Evolutionary conservation across 2,329 filamentous ascomycete genomes (phyloP), one percentile per base, ranked within the genome.

Genomic region (Fusarium sp.): DNA sequence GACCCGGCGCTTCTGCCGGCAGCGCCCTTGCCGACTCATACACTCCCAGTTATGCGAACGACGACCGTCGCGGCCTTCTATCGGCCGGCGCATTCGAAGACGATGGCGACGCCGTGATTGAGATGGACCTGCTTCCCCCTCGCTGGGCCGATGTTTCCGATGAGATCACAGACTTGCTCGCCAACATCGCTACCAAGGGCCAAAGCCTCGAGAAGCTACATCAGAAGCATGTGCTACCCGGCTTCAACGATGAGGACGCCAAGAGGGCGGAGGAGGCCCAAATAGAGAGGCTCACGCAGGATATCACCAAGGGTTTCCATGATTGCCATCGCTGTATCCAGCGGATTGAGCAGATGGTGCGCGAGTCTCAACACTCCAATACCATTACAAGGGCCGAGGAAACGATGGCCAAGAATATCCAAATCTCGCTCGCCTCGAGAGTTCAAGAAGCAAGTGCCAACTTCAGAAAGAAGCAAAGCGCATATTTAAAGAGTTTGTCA

Each of bases 391-490:
- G 89, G 77, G 95, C 94, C 39, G 97, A 99, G 82, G 95, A 98
- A 85, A 94, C 91, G 14, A 98, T 99, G 95, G 97, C 96, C 60
- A 93, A 92, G 84, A 99, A 99, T 81, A 94, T 99, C 68, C 95
- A 98, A 83, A 95, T 97, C 75, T 97, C 94, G 18, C 88, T 98
- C 43, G 97, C 97, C 1, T 88, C 94, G 2, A 89, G 94, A 71
- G 95, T 98, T 0, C 95, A 98, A 83, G 95, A 98, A 77, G 93
- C 95, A 57, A 98, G 95, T 85, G 93, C 97, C 33, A 89, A 90
- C 72, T 99, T 99, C 82, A 91, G 97, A 79, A 99, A 98, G 88
- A 98, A 98, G 86, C 97, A 99, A 86, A 96, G 95, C 81, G 93
- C 93, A 61, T 99, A 99, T 84, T 85, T 99, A 63, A 98, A 97